phyloP scores from a whole-genome alignment of 2,329 filamentous ascomycete genomes.

The Sarocladiaceae sp. region DNA sequence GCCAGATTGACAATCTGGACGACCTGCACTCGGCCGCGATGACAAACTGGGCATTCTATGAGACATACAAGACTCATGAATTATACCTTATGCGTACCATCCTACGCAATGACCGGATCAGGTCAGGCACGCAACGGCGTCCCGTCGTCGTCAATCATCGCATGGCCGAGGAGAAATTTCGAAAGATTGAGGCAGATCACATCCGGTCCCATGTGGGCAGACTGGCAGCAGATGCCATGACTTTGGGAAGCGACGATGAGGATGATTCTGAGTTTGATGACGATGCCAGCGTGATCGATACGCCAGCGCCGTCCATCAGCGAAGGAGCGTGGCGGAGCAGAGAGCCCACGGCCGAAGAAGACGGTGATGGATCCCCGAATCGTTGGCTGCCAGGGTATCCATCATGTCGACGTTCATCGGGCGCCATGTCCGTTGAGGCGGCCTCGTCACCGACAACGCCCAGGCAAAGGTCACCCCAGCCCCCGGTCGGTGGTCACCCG shows the following conservation, averaged over 20 bases:
- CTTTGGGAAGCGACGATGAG: slow-evolving; percentile 21
- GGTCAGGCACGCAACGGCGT: slow-evolving; percentile 13
- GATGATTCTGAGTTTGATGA: slow-evolving; percentile 13
- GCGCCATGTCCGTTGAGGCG: neutral
- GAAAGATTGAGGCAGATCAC: slow-evolving; percentile 12
- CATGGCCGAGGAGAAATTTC: slow-evolving; percentile 28
- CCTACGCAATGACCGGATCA: slow-evolving; percentile 22
- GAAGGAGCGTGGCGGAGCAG: slow-evolving; percentile 6
- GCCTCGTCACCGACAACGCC: slow-evolving; percentile 4
- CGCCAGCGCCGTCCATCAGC: slow-evolving; percentile 13
- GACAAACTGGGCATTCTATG: slow-evolving; percentile 36
- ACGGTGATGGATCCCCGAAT: slow-evolving; percentile 16
- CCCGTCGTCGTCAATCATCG: slow-evolving; percentile 17
- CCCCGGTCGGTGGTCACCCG: neutral
- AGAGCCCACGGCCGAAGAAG: neutral
- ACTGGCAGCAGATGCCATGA: slow-evolving; percentile 19
- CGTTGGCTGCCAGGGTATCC: slow-evolving; percentile 1
- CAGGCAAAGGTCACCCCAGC: slow-evolving; percentile 1
- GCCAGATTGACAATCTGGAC: slow-evolving; percentile 29
- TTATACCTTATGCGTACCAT: slow-evolving; percentile 30
- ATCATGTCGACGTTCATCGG: neutral
- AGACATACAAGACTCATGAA: slow-evolving; percentile 39
- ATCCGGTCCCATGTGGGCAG: neutral
- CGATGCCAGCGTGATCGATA: slow-evolving; percentile 13
- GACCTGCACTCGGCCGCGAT: slow-evolving; percentile 38